Conservation (phyloP, 1,139 yeast genomes). For the Kodamaea suecica region DNA sequence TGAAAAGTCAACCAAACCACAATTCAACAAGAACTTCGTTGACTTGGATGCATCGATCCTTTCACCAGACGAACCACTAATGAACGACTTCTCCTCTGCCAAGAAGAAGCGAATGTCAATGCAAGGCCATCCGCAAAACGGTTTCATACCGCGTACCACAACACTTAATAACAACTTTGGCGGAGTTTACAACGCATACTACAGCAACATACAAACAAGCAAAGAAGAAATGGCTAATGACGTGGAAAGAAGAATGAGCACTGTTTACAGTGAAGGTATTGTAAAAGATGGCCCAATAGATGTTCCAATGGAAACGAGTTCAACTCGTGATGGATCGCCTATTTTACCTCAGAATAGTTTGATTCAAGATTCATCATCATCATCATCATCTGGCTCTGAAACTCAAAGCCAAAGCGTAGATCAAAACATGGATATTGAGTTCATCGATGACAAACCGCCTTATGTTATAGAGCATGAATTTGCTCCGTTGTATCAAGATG, state of each 20-base stretch:
- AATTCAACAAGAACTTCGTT: not conserved
- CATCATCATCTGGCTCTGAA: no score
- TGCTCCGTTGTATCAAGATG: conserved; percentile 36
- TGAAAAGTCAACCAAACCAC: conserved; percentile 6
- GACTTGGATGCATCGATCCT: not conserved
- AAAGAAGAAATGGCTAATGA: conserved; percentile 28
- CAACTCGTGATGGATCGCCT: conserved; percentile 2
- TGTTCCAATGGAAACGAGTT: conserved; percentile 1
- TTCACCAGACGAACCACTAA: conserved; percentile 16
- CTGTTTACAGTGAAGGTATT: conserved; percentile 22
- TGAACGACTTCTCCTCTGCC: conserved; percentile 24
- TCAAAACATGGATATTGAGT: not conserved
- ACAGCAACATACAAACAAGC: conserved; percentile 22
- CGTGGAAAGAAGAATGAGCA: conserved; percentile 31
- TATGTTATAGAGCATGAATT: conserved; percentile 26
- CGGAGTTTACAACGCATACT: conserved; percentile 28
- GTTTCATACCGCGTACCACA: conserved; percentile 29
- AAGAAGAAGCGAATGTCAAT: conserved; percentile 33
- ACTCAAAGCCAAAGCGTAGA: conserved; percentile 1
- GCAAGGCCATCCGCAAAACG: conserved; percentile 21
- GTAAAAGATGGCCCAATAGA: conserved; percentile 15
- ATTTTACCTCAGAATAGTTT: conserved; percentile 1
- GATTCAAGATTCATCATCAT: not conserved
- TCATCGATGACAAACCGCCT: conserved; percentile 7
- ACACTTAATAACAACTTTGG: conserved; percentile 16